Conservation (phyloP, 257 asterid species). For the Jaltomata sinuosa region DNA sequence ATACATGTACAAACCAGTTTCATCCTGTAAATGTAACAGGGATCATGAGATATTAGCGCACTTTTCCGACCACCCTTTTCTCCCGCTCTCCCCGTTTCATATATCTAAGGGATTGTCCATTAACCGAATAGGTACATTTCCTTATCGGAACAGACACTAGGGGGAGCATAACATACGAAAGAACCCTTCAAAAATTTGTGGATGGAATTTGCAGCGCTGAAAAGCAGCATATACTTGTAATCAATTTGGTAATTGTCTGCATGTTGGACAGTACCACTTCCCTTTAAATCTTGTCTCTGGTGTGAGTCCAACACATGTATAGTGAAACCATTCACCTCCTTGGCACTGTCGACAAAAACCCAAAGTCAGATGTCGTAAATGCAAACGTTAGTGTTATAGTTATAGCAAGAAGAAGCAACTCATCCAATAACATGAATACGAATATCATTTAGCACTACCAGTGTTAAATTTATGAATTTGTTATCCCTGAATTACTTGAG, state of each 20-base stretch:
- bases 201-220: neutral
- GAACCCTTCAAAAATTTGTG: neutral
- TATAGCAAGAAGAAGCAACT: neutral
- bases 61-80: neutral
- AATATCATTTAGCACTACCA: neutral
- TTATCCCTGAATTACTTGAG: neutral
- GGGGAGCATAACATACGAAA: neutral
- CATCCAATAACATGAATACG: neutral
- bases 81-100: neutral
- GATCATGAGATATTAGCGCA: neutral
- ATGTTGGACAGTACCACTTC: conserved; percentile 97
- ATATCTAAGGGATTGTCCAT: neutral
- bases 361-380: conserved; percentile 1
- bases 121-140: neutral
- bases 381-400: neutral
- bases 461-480: neutral
- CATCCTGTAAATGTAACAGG: neutral
- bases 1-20: neutral
- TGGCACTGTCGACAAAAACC: conserved; percentile 49
- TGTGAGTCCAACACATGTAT: conserved; percentile 89
- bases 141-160: neutral
- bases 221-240: neutral
- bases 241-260: conserved; percentile 39
- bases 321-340: conserved; percentile 99
- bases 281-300: conserved; percentile 95